Evolutionary conservation across 192 early-diverging fungal species (phyloP), one percentile per base, ranked within the genome.

Genomic region (Obelidium mucronatum): DNA sequence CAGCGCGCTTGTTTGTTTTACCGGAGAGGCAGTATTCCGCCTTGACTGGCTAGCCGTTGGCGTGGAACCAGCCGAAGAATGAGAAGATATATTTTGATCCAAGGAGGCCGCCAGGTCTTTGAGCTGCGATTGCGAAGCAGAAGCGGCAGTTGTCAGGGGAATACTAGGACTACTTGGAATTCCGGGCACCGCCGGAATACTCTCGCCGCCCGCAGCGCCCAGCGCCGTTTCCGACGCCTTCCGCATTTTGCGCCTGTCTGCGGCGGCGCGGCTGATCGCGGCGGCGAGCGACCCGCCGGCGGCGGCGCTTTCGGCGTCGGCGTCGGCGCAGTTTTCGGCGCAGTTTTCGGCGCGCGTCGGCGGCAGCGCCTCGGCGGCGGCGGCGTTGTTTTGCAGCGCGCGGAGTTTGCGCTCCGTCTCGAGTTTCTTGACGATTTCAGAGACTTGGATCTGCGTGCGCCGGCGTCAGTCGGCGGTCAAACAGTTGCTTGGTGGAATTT

Each of bases 381-480:
- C 36, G 17, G 42, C 48, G 61, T 64, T 64, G 3, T 4, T 34
- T 28, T 13, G 22, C 6, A 67, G 66, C 5, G 51, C 48, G n/a
- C 66, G 66, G 24, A 55, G 72, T n/a, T 51, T 34, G 6, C 72
- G 72, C 44, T 74, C 72, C 4, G 35, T 74, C 59, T 74, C 72
- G 40, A 74, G 72, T 42, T 74, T 74, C 44, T 74, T 60, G 39
- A 74, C 72, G 35, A 74, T 74, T 6, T 34, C 72, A 13, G 54
- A 59, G 24, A 72, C 70, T 48, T 48, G 44, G 44, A 48, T 19
- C 44, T 15, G 11, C 44, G 8, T 6, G 44, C 0, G 0, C 8
- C 44, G 0, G 44, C 19, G 44, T 48, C 19, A n/a, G n/a, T n/a
- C n/a, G n/a, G n/a, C n/a, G n/a, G n/a, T n/a, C n/a, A n/a, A n/a